Base-by-base conservation (phyloP, 2,329 filamentous ascomycete genomes). In the Akanthomyces muscarius region DNA sequence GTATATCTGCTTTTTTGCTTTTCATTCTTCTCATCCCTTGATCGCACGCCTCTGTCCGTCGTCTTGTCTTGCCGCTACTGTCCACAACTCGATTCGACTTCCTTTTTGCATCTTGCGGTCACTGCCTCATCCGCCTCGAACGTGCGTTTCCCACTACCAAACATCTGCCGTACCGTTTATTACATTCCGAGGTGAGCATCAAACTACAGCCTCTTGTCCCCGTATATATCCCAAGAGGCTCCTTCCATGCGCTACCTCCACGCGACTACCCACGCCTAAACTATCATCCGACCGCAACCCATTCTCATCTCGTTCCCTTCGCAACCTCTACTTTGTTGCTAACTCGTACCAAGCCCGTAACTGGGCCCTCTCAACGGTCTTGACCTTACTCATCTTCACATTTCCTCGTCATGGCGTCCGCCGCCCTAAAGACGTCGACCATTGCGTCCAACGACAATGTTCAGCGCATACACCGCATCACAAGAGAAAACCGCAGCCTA, bases 401-500 rank as follows among this genome's bases (percentile, higher is more conserved):
- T 14, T 38, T 25, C 10, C 8, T 42, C 56, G 51, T 44, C 56
- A 64, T 64, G 62, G 55, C 62, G 55, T 33, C 62, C 69, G 70
- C 52, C 50, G 76, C 76, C 72, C 72, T 74, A 58, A 76, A 74
- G 36, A 67, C 73, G 45, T 67, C 73, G 25, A 58, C 64, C 52
- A 71, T 73, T 41, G 63, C 67, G 52, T 61, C 69, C 63, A 73
- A 71, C 66, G 74, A 80, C 57, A 69, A 73, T 54, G 68, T 74
- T 65, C 82, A 89, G 57, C 80, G 84, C 61, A 73, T 77, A 59
- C 74, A 76, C 56, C 75, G 77, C 54, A 67, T 71, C 60, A 96
- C 91, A 48, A 87, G 86, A 69, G 88, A 89, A 69, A 91, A 91
- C 66, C 87, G 90, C 69, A 86, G 82, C 66, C 84, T 97, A 68